Evolutionary conservation across 345 rosid species (phyloP), one percentile per base, ranked within the genome.

Genomic region (Pseudoturritis turrita): DNA sequence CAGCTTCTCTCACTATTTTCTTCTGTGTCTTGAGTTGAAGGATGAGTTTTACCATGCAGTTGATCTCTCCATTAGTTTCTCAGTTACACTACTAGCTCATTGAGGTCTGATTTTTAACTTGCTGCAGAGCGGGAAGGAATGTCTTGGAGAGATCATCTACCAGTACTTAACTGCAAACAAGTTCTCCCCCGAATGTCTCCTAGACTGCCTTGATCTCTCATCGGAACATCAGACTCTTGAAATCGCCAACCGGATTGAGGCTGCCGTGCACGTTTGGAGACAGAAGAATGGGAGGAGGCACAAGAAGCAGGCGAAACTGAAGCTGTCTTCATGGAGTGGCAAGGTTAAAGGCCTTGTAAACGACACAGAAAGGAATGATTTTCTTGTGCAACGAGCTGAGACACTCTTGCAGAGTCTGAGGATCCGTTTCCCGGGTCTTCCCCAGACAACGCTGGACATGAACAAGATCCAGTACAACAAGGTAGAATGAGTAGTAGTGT

Each of bases 371-470:
- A 91, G 82, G 82, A 88, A 79, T 54, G 53, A 83, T 51, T 78
- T 71, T 56, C 89, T 91, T 9, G 85, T 92, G 62, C 86, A 83
- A 62, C 80, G 96, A 70, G 97, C 96, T 18, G 89, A 91, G 78
- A 88, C 84, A 15, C 88, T 89, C 65, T 73, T 89, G 77, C 86
- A 87, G 77, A 85, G 85, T 83, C 67, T 91, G 40, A 86, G 85
- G 90, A 81, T 80, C 65, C 96, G 91, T 44, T 91, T 84, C 58
- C 96, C 97, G 37, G 96, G 96, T 22, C 97, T 95, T 23, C 96
- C 97, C 1, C 99, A 95, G 79, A 91, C 97, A 36, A 83, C 88
- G 62, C 71, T 88, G 76, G 99, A 95, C 72, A 95, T 91, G 99
- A 83, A 84, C 86, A 95, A 95, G 87, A 95, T 95, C 76, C 97